These are phyloP conservation scores for Danielozyma ontarioensis DNA, from an alignment of 805 yeast genomes.

Conservation along the genomic window DNA sequence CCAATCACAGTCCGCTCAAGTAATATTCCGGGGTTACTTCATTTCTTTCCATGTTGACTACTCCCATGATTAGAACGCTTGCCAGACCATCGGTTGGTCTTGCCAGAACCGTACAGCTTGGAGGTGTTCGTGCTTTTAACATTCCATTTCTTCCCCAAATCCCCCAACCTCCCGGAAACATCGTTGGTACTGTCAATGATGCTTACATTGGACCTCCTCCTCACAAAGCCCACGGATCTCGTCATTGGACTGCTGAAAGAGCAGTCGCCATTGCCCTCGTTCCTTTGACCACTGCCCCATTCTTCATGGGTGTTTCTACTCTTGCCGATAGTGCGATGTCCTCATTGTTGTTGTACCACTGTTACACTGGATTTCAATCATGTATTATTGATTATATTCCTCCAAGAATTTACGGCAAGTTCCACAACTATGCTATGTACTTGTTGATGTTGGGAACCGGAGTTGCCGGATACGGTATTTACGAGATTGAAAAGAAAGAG, in stretches of 20 bases:
- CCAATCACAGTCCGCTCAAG: neutral
- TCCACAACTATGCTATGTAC: conserved; percentile 58
- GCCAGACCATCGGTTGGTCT: neutral
- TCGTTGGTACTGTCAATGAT: conserved; percentile 69
- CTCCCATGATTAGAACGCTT: too few relatives aligned
- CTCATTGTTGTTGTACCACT: conserved; percentile 54
- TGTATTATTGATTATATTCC: conserved; percentile 81
- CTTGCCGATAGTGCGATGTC: conserved; percentile 53
- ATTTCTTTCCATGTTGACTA: too few relatives aligned
- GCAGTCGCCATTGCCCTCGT: conserved; percentile 53
- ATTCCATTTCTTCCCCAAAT: conserved; percentile 41
- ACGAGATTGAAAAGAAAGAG: conserved; percentile 59
- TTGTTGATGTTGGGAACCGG: conserved; percentile 59
- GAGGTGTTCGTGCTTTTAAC: conserved; percentile 14
- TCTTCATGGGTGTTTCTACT: conserved; percentile 49
- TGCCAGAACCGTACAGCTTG: conserved; percentile 9
- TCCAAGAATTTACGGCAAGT: conserved; percentile 61
- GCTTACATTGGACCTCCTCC: conserved; percentile 59
- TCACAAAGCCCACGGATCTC: conserved; percentile 57
- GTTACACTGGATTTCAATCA: conserved; percentile 66
- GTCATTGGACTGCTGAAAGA: conserved; percentile 72
- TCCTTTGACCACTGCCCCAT: conserved; percentile 61
- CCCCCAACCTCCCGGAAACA: conserved; percentile 69
- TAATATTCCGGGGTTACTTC: neutral
- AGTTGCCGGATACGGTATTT: conserved; percentile 66